These are phyloP conservation scores for Hyaloscypha finlandica DNA, from an alignment of 495 filamentous ascomycete genomes.

Conservation along the genomic window DNA sequence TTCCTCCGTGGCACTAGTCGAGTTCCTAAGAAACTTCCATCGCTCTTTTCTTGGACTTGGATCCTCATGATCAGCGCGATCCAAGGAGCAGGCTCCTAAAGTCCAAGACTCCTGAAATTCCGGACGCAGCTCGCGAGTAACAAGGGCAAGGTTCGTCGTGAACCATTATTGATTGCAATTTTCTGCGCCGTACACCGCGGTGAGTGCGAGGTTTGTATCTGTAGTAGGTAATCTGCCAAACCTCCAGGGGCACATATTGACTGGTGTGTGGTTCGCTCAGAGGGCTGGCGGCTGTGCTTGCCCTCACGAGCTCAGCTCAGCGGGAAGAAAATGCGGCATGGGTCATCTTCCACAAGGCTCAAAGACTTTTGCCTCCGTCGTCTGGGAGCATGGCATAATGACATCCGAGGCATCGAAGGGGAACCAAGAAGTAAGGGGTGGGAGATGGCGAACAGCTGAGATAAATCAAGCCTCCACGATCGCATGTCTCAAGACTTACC, in stretches of 20 bases:
- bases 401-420: conserved; percentile 3
- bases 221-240: background rate
- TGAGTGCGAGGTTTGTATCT: background rate
- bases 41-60: background rate
- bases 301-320: background rate
- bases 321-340: background rate
- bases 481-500: conserved; percentile 2
- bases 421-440: background rate
- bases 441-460: background rate
- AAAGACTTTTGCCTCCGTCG: conserved; percentile 1
- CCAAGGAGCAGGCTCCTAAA: background rate
- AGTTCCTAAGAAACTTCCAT: conserved; percentile 5
- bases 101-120: background rate
- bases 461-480: background rate
- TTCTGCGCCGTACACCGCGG: background rate
- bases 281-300: background rate
- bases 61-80: conserved; percentile 15
- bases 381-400: background rate
- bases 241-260: background rate
- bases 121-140: background rate
- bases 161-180: conserved; percentile 1
- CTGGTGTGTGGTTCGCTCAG: background rate
- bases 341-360: background rate
- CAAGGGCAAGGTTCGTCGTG: background rate
- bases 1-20: conserved; percentile 8